phyloP scores from a whole-genome alignment of 176 grass and related monocot genomes.

The Elymus sibiricus region DNA sequence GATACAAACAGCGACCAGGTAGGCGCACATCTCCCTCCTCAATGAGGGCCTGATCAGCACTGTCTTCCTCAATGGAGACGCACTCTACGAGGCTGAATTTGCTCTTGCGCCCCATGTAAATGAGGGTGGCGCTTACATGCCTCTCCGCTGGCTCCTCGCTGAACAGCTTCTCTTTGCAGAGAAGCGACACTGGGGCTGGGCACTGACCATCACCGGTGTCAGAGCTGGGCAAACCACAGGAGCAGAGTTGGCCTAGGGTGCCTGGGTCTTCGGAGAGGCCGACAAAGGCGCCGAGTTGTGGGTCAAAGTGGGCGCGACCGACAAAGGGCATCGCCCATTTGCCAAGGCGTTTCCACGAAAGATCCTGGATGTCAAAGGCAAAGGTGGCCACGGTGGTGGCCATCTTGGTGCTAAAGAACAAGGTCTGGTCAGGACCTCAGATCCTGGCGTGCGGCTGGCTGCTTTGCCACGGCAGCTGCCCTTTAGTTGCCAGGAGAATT shows the following conservation, averaged over 20 bases:
- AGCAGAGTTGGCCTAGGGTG: neutral
- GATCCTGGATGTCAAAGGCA: neutral
- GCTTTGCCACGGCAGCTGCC: too few species aligned
- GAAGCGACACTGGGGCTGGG: too few species aligned
- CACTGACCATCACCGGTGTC: too few species aligned
- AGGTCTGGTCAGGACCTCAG: neutral
- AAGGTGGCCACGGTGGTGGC: neutral
- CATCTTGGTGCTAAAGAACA: too few species aligned
- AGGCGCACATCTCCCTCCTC: too few species aligned
- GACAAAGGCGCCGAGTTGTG: neutral
- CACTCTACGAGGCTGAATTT: slow-evolving; percentile 1
- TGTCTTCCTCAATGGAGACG: neutral
- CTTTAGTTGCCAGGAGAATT: too few species aligned
- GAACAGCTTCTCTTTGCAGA: neutral
- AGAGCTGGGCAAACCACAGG: neutral
- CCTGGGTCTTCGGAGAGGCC: neutral
- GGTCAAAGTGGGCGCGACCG: neutral
- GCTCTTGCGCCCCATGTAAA: neutral
- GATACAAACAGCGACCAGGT: too few species aligned
- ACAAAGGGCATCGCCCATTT: neutral
- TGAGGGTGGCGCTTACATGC: neutral
- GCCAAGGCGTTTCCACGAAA: neutral
- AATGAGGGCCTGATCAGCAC: too few species aligned
- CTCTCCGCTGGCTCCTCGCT: neutral
- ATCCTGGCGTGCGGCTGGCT: too few species aligned